Conservation (phyloP, 129 eudicot genomes). For the Glebionis coronaria region DNA sequence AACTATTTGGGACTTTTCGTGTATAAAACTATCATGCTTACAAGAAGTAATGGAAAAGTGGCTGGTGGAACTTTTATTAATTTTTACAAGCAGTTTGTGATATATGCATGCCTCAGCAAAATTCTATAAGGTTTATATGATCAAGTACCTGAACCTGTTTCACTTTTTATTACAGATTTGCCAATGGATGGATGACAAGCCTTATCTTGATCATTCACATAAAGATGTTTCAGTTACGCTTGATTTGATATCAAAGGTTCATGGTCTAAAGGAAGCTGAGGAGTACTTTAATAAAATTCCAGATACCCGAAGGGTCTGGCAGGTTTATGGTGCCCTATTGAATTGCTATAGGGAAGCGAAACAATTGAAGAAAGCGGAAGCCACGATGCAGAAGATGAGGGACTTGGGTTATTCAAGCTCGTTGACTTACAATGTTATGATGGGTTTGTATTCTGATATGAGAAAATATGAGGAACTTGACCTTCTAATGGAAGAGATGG, state of each 20-base stretch:
- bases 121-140: not conserved
- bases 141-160: not conserved
- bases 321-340: constrained; percentile 50
- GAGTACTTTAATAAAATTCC: constrained; percentile 43
- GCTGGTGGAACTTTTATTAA: no score
- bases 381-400: constrained; percentile 43
- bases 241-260: constrained; percentile 46
- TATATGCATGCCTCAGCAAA: not conserved
- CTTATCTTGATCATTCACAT: constrained; percentile 30
- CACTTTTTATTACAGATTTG: constrained; percentile 32
- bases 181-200: constrained; percentile 44
- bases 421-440: constrained; percentile 49
- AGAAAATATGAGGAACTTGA: constrained; percentile 36
- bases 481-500: constrained; percentile 47
- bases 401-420: constrained; percentile 33
- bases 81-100: not conserved
- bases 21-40: no score
- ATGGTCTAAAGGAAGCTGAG: constrained; percentile 50
- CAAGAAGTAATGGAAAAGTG: no score
- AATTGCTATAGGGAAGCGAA: constrained; percentile 37
- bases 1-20: no score
- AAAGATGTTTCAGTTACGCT: constrained; percentile 39
- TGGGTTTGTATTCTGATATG: constrained; percentile 39
- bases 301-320: constrained; percentile 30
- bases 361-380: constrained; percentile 47